Evolutionary conservation across 176 grass and related monocot genomes (phyloP).

Genomic region (Avena atlantica): DNA sequence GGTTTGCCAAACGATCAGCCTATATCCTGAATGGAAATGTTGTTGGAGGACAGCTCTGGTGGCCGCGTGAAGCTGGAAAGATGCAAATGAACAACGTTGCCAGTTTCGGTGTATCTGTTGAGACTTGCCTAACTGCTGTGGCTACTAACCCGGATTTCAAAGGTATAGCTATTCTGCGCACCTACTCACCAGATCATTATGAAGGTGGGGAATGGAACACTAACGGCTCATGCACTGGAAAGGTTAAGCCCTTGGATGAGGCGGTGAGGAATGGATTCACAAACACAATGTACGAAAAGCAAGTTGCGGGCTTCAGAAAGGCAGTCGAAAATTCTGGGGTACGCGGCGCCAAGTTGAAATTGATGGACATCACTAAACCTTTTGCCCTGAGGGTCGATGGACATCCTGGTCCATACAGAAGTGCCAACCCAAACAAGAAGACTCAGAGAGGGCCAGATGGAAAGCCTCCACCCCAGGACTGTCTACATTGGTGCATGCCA

Average conservation of each 20-base stretch:
- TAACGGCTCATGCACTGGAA: slow-evolving; percentile 81
- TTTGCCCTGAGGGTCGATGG: slow-evolving; percentile 75
- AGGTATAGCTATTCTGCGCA: slow-evolving; percentile 65
- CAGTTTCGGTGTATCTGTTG: slow-evolving; percentile 74
- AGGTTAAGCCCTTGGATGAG: slow-evolving; percentile 55
- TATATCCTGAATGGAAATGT: slow-evolving; percentile 62
- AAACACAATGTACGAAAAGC: slow-evolving; percentile 64
- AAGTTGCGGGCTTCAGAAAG: slow-evolving; percentile 60
- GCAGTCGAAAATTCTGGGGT: slow-evolving; percentile 55
- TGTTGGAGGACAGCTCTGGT: slow-evolving; percentile 89
- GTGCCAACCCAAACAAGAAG: slow-evolving; percentile 78
- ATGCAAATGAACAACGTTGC: slow-evolving; percentile 75
- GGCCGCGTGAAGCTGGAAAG: slow-evolving; percentile 57
- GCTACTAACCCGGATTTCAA: slow-evolving; percentile 73
- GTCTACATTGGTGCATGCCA: slow-evolving; percentile 96
- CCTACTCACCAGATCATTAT: slow-evolving; percentile 91
- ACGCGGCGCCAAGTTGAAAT: slow-evolving; percentile 60
- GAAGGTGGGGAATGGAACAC: slow-evolving; percentile 89
- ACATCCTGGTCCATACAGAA: slow-evolving; percentile 88
- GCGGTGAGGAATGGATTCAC: slow-evolving; percentile 72
- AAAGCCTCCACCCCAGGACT: slow-evolving; percentile 84
- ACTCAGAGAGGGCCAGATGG: slow-evolving; percentile 76
- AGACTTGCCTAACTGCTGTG: slow-evolving; percentile 66
- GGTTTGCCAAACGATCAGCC: slow-evolving; percentile 81
- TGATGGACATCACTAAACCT: slow-evolving; percentile 79